A percentile compares a stretch with the other conserved stretches of the same genome.
Evolutionary conservation across 148 eudicot species (phyloP).

Genomic region (Pharnaceum exiguum): DNA sequence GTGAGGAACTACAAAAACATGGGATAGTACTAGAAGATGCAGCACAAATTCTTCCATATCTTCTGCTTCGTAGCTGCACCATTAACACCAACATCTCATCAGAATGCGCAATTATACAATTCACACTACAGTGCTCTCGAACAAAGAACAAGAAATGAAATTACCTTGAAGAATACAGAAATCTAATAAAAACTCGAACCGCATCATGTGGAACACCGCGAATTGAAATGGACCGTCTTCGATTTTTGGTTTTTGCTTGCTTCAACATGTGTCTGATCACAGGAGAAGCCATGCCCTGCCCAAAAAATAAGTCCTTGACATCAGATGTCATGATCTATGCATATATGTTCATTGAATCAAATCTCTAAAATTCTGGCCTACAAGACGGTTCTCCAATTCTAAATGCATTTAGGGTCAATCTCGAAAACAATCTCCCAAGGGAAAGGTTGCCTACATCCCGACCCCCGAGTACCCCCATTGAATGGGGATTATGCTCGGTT

Average conservation of each 20-base stretch:
- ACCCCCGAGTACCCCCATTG: too few species aligned
- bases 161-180: slow-evolving; percentile 85
- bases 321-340: neutral
- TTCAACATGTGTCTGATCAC: slow-evolving; percentile 67
- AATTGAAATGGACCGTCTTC: slow-evolving; percentile 48
- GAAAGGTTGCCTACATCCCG: too few species aligned
- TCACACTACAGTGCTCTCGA: neutral
- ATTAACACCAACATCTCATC: slow-evolving; percentile 5
- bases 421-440: too few species aligned
- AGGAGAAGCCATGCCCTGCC: slow-evolving; percentile 77
- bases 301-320: neutral
- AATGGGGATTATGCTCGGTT: too few species aligned
- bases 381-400: too few species aligned
- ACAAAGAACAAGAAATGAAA: neutral
- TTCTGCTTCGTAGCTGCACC: slow-evolving; percentile 55
- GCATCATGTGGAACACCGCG: slow-evolving; percentile 84
- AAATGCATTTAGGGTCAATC: too few species aligned
- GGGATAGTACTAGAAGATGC: slow-evolving; percentile 77
- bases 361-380: too few species aligned
- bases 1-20: slow-evolving; percentile 62
- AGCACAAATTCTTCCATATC: slow-evolving; percentile 59
- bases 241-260: slow-evolving; percentile 34
- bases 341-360: neutral
- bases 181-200: slow-evolving; percentile 70
- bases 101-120: slow-evolving; percentile 1